phyloP scores from a whole-genome alignment of 495 filamentous ascomycete genomes.

The Aeminium ludgeri region DNA sequence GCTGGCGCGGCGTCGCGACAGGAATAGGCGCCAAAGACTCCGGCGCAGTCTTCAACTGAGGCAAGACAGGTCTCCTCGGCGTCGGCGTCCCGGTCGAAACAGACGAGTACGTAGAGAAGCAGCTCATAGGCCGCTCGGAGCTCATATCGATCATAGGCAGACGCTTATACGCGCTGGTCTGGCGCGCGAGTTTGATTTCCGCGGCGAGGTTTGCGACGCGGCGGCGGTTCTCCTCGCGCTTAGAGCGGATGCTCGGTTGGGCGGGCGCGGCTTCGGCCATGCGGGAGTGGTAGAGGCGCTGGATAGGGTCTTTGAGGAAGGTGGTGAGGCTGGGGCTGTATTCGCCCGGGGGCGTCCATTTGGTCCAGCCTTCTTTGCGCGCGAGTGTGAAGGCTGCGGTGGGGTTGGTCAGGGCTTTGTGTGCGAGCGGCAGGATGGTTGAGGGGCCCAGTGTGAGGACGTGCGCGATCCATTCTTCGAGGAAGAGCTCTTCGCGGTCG shows the following conservation, averaged over 20 bases:
- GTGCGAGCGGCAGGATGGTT: slow-evolving; percentile 38
- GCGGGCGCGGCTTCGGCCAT: slow-evolving; percentile 20
- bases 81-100: too few relatives aligned
- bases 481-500: slow-evolving; percentile 35
- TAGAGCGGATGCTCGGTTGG: slow-evolving; percentile 8
- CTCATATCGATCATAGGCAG: slow-evolving; percentile 18
- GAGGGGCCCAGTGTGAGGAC: slow-evolving; percentile 44
- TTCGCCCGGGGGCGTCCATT: slow-evolving; percentile 32
- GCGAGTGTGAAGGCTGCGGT: slow-evolving; percentile 36
- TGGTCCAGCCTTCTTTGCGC: slow-evolving; percentile 35
- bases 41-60: too few relatives aligned
- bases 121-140: slow-evolving; percentile 23
- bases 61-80: too few relatives aligned
- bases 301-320: slow-evolving; percentile 47
- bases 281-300: slow-evolving; percentile 39
- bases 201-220: slow-evolving; percentile 20
- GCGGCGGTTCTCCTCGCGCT: slow-evolving; percentile 20
- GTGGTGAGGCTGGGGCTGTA: slow-evolving; percentile 32
- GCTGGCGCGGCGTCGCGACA: too few relatives aligned
- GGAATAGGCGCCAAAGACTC: too few relatives aligned
- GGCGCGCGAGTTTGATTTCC: slow-evolving; percentile 18
- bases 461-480: slow-evolving; percentile 50
- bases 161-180: slow-evolving; percentile 11
- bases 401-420: slow-evolving; percentile 23
- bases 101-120: not conserved